Conservation (phyloP, 2,329 filamentous ascomycete species). For the Aspergillus felis region DNA sequence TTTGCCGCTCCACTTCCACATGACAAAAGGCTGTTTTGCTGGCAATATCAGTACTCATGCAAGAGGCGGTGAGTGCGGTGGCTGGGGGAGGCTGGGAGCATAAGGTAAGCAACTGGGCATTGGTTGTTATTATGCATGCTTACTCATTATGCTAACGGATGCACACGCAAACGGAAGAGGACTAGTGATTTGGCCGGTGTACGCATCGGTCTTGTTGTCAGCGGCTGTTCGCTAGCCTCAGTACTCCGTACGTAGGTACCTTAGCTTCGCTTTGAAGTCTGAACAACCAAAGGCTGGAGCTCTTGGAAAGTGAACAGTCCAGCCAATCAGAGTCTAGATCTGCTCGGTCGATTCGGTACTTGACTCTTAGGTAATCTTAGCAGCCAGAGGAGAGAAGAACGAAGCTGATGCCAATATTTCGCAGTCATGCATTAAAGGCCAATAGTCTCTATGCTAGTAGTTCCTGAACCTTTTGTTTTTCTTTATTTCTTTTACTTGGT, state of each 20-base stretch:
- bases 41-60: neutral
- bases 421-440: no score
- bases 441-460: neutral
- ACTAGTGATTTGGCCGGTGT: neutral
- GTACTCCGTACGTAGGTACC: no score
- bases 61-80: slow-evolving; percentile 9
- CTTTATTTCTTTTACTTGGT: no score
- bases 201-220: neutral
- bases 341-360: neutral
- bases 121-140: neutral
- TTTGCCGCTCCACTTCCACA: slow-evolving; percentile 4
- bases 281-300: no score
- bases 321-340: neutral
- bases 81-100: slow-evolving; percentile 3
- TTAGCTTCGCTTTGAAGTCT: no score
- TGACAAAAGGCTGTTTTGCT: slow-evolving; percentile 8
- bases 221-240: neutral
- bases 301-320: neutral
- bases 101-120: neutral
- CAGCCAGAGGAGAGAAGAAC: neutral
- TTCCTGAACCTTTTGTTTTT: neutral
- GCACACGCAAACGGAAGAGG: neutral
- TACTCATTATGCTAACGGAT: neutral
- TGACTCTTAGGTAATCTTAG: neutral
- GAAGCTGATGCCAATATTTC: neutral